phyloP scores from a whole-genome alignment of 2,329 filamentous ascomycete genomes.

The Diaporthe aspalathi region DNA sequence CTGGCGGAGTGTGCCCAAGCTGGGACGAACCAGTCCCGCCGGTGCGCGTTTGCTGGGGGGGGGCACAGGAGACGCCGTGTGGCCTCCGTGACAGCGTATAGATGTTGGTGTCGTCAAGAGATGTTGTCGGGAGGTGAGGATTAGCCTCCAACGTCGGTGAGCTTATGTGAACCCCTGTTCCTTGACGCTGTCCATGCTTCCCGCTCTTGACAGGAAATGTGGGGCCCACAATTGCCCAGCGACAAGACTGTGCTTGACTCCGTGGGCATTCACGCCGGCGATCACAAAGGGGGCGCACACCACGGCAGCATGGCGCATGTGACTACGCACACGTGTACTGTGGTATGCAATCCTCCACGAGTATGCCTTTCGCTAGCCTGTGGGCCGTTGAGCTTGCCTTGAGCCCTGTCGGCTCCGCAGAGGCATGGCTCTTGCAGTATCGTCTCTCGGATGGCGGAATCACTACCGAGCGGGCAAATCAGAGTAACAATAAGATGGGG shows the following conservation, averaged over 20 bases:
- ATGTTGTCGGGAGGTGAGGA: conserved; percentile 14
- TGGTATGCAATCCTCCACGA: background rate
- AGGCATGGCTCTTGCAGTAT: background rate
- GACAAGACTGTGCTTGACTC: background rate
- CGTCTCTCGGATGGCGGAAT: conserved; percentile 7
- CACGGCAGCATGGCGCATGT: background rate
- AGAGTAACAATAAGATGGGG: conserved; percentile 7
- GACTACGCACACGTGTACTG: background rate
- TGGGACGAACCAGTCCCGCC: background rate
- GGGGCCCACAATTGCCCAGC: conserved; percentile 26
- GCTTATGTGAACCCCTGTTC: conserved; percentile 33
- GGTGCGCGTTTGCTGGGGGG: background rate
- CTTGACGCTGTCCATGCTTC: conserved; percentile 28
- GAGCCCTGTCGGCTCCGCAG: background rate
- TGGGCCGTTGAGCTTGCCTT: background rate
- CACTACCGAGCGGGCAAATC: conserved; percentile 21
- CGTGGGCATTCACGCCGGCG: background rate
- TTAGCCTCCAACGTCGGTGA: conserved; percentile 22
- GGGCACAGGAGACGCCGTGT: background rate
- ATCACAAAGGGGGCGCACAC: background rate
- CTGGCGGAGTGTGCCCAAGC: background rate
- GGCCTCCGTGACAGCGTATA: background rate
- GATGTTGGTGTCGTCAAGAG: conserved; percentile 16
- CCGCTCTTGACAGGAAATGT: conserved; percentile 40
- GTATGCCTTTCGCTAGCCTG: background rate